Conservation (phyloP, 2,329 filamentous ascomycete species). For the Colletotrichum incanum region DNA sequence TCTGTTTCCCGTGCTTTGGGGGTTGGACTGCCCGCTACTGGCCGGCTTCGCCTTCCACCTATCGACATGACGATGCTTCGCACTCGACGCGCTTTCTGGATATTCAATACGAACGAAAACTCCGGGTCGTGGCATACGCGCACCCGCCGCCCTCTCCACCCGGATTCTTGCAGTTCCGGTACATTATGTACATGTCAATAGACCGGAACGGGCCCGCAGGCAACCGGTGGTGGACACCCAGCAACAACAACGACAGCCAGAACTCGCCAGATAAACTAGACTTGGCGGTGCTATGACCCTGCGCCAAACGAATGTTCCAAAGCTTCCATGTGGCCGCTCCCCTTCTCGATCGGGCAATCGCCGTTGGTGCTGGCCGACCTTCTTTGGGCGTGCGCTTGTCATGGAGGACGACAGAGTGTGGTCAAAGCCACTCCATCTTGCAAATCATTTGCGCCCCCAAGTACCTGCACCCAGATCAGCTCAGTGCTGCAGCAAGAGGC, state of each 20-base stretch:
- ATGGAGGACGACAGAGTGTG: slow-evolving; percentile 26
- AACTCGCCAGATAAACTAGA: slow-evolving; percentile 32
- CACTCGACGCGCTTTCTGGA: not conserved
- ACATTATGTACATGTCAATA: not conserved
- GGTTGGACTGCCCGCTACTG: slow-evolving; percentile 1
- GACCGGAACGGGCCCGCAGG: slow-evolving; percentile 6
- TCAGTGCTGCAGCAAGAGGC: slow-evolving; percentile 4
- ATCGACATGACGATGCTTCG: not conserved
- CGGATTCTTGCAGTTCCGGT: not conserved
- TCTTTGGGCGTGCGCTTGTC: slow-evolving; percentile 24
- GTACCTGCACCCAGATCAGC: slow-evolving; percentile 2
- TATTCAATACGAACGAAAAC: too few relatives aligned
- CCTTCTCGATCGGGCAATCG: slow-evolving; percentile 31
- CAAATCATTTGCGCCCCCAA: not conserved
- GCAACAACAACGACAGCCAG: slow-evolving; percentile 3
- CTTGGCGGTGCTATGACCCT: slow-evolving; percentile 38
- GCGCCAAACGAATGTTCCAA: slow-evolving; percentile 40
- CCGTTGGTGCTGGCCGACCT: slow-evolving; percentile 12
- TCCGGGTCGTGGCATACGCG: not conserved
- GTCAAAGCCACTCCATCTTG: slow-evolving; percentile 31
- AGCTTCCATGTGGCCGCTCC: slow-evolving; percentile 39
- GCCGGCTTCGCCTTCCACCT: not conserved
- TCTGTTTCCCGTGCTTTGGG: slow-evolving; percentile 33
- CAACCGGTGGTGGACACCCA: slow-evolving; percentile 6
- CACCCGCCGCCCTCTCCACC: not conserved